Conservation (phyloP, 495 filamentous ascomycete genomes). For the Xylaria cubensis region DNA sequence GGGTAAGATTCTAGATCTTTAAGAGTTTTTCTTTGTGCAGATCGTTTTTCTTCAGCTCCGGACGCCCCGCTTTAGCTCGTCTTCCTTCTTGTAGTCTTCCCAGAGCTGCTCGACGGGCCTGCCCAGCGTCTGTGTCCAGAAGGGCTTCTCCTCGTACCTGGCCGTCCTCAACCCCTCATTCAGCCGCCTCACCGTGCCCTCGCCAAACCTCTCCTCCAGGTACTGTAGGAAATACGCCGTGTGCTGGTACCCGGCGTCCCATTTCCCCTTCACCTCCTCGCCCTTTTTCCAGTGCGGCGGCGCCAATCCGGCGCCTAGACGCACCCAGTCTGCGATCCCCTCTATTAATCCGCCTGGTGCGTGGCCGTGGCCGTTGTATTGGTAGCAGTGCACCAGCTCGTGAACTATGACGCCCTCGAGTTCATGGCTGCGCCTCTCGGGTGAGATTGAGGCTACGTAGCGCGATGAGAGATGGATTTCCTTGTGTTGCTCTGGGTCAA, state of each 20-base stretch:
- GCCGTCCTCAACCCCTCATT: slow-evolving; percentile 71
- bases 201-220: slow-evolving; percentile 68
- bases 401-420: slow-evolving; percentile 85
- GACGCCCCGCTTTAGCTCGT: not conserved
- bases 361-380: slow-evolving; percentile 70
- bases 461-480: slow-evolving; percentile 87
- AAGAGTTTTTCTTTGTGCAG: not conserved
- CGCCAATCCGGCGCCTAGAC: slow-evolving; percentile 71
- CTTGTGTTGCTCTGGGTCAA: slow-evolving; percentile 84
- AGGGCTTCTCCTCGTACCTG: slow-evolving; percentile 64
- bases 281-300: slow-evolving; percentile 86
- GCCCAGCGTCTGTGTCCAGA: slow-evolving; percentile 77
- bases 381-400: slow-evolving; percentile 96
- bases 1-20: slow-evolving; percentile 7
- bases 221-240: slow-evolving; percentile 92
- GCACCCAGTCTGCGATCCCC: slow-evolving; percentile 93
- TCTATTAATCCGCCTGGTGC: slow-evolving; percentile 85
- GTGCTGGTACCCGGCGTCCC: slow-evolving; percentile 93
- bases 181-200: slow-evolving; percentile 71
- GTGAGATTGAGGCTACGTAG: slow-evolving; percentile 66
- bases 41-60: too few species aligned
- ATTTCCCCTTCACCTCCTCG: slow-evolving; percentile 58
- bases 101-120: slow-evolving; percentile 71
- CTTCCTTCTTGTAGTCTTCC: slow-evolving; percentile 65
- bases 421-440: slow-evolving; percentile 61